Evolutionary conservation across 2,329 filamentous ascomycete genomes (phyloP), one percentile per base, ranked within the genome.

Genomic region (Paecilomyces fulvus): DNA sequence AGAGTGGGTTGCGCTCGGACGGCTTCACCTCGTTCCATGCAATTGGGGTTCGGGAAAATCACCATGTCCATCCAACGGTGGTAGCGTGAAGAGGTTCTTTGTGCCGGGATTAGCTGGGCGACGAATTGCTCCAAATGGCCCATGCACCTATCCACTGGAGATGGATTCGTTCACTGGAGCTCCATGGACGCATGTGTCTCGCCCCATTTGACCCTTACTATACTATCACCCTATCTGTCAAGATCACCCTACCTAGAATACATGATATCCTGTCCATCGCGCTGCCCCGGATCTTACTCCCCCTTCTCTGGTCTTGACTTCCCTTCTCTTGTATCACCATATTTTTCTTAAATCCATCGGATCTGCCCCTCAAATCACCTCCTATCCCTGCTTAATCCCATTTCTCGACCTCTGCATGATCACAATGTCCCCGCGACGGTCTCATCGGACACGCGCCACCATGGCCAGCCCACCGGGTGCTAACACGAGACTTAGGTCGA

Each of bases 391-490:
- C 21, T 43, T 54, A 20, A 51, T 50, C 52, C 56, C 49, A 55
- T 28, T 21, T 49, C 33, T 17, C 14, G n/a, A 43, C 5, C 14
- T 49, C 14, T 43, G 30, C 50, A 23, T n/a, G 25, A 50, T 43
- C 58, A 66, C 49, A 52, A 75, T 76, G 73, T 61, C 68, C 54
- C 63, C 69, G 52, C 69, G 70, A 60, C 74, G 73, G 56, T 71
- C 73, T 54, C 67, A 70, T 56, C 73, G 74, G 60, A 68, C 70
- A 59, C 72, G 67, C 61, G 55, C 60, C 53, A 57, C 60, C 58
- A 63, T 65, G 50, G 64, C 67, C 57, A 67, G 61, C 25, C 63
- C 57, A 58, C 55, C 61, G 51, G 67, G 68, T 61, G 65, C 70
- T 71, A 70, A 74, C 61, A 58, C 61, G 55, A 64, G 60, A 59